Conservation (phyloP, 2,329 filamentous ascomycete genomes). For the Trichoderma hamatum region DNA sequence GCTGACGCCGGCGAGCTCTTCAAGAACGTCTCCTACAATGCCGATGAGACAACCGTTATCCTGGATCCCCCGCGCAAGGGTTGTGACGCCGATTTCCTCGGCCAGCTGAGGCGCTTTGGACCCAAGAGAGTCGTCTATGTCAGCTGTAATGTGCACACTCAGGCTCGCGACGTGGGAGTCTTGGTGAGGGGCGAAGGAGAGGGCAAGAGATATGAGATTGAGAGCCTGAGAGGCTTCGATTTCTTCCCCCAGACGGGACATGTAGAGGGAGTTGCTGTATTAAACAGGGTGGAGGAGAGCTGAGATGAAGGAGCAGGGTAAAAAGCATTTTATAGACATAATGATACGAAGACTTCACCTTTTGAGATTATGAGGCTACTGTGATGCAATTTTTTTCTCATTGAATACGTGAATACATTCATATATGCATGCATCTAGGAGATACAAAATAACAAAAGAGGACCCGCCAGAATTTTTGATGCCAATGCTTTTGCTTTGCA, state of each 20-base stretch:
- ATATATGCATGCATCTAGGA: background rate
- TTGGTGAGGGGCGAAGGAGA: slow-evolving; percentile 69
- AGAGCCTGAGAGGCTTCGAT: slow-evolving; percentile 90
- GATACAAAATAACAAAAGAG: background rate
- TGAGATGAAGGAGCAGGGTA: background rate
- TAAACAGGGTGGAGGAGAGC: slow-evolving; percentile 60
- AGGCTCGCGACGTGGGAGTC: slow-evolving; percentile 89
- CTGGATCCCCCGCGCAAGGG: slow-evolving; percentile 97
- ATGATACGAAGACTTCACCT: background rate
- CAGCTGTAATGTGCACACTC: slow-evolving; percentile 96
- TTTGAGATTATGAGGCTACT: background rate
- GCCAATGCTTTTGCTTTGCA: background rate
- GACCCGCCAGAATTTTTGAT: background rate
- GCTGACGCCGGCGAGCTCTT: slow-evolving; percentile 87
- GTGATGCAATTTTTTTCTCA: background rate
- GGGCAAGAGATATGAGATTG: slow-evolving; percentile 72
- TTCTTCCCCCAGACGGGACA: slow-evolving; percentile 90
- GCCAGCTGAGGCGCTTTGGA: slow-evolving; percentile 76
- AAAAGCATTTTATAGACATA: background rate
- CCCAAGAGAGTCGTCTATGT: slow-evolving; percentile 88
- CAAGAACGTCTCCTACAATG: slow-evolving; percentile 69
- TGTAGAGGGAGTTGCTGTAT: slow-evolving; percentile 68
- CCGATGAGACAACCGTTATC: slow-evolving; percentile 87
- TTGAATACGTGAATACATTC: background rate
- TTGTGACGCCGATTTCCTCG: slow-evolving; percentile 82